These are phyloP conservation scores for Dictyostelium brefeldianum DNA, from an alignment of 78 protist species.

Conservation along the genomic window DNA sequence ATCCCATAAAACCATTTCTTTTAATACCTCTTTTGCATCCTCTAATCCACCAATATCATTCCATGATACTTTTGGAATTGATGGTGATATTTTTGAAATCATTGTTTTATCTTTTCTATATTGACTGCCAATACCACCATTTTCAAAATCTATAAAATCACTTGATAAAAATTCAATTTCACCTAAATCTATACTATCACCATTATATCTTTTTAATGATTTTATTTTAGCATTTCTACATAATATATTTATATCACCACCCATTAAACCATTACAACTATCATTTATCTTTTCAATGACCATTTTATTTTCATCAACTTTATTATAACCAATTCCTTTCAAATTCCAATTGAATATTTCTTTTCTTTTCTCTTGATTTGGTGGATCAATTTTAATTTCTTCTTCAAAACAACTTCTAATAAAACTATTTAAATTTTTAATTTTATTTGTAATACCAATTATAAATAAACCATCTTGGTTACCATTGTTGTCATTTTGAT, in stretches of 20 bases:
- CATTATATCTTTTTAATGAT: slow-evolving; percentile 7
- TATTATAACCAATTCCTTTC: neutral
- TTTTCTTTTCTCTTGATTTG: slow-evolving; percentile 18
- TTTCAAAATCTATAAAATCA: neutral
- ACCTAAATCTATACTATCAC: neutral
- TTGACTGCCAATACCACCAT: slow-evolving; percentile 35
- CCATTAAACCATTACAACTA: slow-evolving; percentile 58
- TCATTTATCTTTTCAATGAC: slow-evolving; percentile 28
- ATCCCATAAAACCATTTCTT: slow-evolving; percentile 97
- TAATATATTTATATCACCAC: slow-evolving; percentile 52
- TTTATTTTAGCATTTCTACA: slow-evolving; percentile 56
- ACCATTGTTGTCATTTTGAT: neutral
- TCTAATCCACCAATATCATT: slow-evolving; percentile 99
- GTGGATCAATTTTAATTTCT: slow-evolving; percentile 55
- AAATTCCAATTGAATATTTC: slow-evolving; percentile 39
- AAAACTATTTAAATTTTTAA: neutral
- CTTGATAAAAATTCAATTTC: neutral
- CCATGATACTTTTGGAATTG: slow-evolving; percentile 99
- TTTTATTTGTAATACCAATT: slow-evolving; percentile 42
- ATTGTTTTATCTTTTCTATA: neutral
- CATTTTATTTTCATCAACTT: neutral
- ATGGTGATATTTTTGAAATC: slow-evolving; percentile 36
- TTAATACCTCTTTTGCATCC: slow-evolving; percentile 92
- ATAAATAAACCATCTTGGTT: slow-evolving; percentile 18
- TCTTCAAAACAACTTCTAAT: slow-evolving; percentile 46